Base-by-base conservation (phyloP, 73 alveolate genomes). In the Paramecium sexaurelia region DNA sequence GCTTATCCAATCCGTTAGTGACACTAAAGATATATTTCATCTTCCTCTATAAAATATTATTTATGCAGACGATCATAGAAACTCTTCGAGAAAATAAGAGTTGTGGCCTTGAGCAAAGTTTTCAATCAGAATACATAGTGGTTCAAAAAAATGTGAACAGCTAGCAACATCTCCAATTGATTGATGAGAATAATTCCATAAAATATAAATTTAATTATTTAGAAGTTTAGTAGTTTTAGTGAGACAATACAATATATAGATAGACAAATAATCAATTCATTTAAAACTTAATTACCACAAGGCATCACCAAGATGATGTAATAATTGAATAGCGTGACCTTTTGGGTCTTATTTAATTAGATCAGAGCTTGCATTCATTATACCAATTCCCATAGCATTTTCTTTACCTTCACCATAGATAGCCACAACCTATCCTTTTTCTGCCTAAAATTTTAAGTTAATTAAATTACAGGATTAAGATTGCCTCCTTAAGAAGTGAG, bases 301-400 rank as follows among this genome's bases (percentile, higher is more conserved):
- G 36, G 95, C 96, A 91, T 95, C 98, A 37, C 92, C 86, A 17
- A 95, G 61, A 45, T 55, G 90, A 39, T 84, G 95, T 22, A 84
- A 35, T 17, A 90, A 33, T 39, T 91, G 92, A 55, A 97, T 92
- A 2, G 96, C 99, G 35, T 92, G 90, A 1, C 98, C 99, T 92
- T 95, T 94, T 55, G 93, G 92, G 37, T 84, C 92, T 35, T 84
- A 75, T 88, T 55, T 93, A 85, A 97, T 97, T 36, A 93, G 97
- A 24, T 94, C 96, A 33, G 97, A 87, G 91, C 94, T 85, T 96
- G 94, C 90, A n/a, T 17, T 69, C 93, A 95, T 95, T n/a, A 93
- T 85, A 20, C 99, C 99, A 36, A 97, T 94, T 39, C 97, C 98
- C 94, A 97, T 92, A 22, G 99, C 99, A 73, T 97, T 95, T 86